phyloP scores from a whole-genome alignment of 2,329 filamentous ascomycete species.

The Penicillium sp. region DNA sequence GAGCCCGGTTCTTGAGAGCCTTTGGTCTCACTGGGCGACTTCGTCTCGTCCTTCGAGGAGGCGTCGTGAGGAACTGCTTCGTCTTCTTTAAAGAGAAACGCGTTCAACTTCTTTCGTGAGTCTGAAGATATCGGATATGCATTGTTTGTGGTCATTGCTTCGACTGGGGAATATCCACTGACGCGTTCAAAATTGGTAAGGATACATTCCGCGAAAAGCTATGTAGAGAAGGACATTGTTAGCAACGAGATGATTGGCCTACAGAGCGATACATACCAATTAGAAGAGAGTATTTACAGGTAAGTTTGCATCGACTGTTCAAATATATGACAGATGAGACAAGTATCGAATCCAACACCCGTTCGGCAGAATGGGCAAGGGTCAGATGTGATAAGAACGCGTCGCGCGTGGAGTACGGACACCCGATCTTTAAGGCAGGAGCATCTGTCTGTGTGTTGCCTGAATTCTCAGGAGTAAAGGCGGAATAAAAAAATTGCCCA shows the following conservation, averaged over 20 bases:
- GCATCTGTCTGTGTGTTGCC: constrained; percentile 10
- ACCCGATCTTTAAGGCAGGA: constrained; percentile 25
- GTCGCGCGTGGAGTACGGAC: constrained; percentile 29
- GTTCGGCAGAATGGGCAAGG: constrained; percentile 9
- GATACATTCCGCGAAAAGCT: constrained; percentile 27
- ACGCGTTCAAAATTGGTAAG: constrained; percentile 19
- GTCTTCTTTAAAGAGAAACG: constrained; percentile 50
- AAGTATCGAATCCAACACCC: constrained; percentile 16
- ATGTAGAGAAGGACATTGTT: constrained; percentile 11
- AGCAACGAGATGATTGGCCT: constrained; percentile 7
- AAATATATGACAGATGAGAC: constrained; percentile 9
- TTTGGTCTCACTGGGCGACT: constrained; percentile 40
- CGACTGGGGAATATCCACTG: constrained; percentile 18
- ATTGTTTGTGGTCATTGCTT: constrained; percentile 27
- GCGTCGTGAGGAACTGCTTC: constrained; percentile 15
- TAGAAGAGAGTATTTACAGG: not conserved
- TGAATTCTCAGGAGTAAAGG: constrained; percentile 25
- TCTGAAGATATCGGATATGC: constrained; percentile 47
- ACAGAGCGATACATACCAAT: not conserved
- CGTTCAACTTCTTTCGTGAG: constrained; percentile 54
- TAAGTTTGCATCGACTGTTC: not conserved
- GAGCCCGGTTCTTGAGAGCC: constrained; percentile 43
- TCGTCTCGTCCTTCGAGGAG: constrained; percentile 23
- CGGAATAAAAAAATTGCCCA: constrained; percentile 25
- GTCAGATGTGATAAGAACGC: constrained; percentile 26